A percentile compares a stretch with the other conserved stretches of the same genome.
Conservation (phyloP, 108 stramenopile genomes). For the Pseudonitzschia multiseries region DNA sequence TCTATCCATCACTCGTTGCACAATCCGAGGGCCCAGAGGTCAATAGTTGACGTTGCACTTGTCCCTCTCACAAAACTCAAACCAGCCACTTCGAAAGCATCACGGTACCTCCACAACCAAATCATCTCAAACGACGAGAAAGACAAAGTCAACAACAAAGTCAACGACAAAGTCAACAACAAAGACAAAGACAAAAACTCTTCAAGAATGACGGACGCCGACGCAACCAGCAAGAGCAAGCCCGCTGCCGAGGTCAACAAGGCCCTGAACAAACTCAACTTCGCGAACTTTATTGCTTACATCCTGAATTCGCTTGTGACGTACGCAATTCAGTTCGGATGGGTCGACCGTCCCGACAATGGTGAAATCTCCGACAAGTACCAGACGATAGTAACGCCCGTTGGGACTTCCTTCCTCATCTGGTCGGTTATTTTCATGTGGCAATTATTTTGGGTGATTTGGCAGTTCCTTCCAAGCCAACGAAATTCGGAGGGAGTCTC, state of each 20-base stretch:
- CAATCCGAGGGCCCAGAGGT: no score
- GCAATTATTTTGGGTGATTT: slow-evolving; percentile 55
- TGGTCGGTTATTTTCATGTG: slow-evolving; percentile 71
- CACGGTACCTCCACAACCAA: no score
- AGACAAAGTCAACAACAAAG: no score
- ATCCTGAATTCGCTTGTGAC: slow-evolving; percentile 53
- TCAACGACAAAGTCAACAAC: no score
- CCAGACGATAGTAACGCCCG: slow-evolving; percentile 75
- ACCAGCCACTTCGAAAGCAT: no score
- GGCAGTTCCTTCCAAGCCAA: slow-evolving; percentile 39
- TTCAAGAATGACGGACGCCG: not conserved
- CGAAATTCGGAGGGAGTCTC: slow-evolving; percentile 42
- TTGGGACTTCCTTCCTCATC: slow-evolving; percentile 57
- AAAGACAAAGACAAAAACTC: not conserved
- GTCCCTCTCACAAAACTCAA: no score
- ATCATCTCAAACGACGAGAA: no score
- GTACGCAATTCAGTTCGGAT: slow-evolving; percentile 50
- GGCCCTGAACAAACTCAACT: slow-evolving; percentile 39
- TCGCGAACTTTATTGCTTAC: slow-evolving; percentile 61
- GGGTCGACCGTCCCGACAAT: slow-evolving; percentile 38
- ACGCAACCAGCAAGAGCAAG: not conserved
- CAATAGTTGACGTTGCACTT: no score
- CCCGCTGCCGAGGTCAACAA: slow-evolving; percentile 9
- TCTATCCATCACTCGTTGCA: no score
- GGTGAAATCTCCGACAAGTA: slow-evolving; percentile 61